phyloP scores from a whole-genome alignment of 345 rosid species.

The Angophora floribunda region DNA sequence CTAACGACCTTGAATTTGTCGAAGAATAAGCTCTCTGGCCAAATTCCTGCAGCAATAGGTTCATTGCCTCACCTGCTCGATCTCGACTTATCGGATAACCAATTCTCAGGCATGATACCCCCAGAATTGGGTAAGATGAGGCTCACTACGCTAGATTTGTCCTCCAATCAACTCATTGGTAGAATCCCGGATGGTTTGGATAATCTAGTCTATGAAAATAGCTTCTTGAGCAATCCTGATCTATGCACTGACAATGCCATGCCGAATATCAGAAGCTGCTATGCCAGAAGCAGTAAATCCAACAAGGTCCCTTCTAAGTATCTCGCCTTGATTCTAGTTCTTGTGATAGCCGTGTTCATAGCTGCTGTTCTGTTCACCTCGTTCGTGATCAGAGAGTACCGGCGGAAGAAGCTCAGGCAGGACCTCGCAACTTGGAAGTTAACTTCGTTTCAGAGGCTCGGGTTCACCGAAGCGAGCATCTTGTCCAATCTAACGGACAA shows the following conservation, averaged over 20 bases:
- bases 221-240: constrained; percentile 60
- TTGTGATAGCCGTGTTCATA: constrained; percentile 20
- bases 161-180: constrained; percentile 66
- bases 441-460: constrained; percentile 66
- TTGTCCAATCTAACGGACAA: constrained; percentile 53
- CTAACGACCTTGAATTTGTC: constrained; percentile 42
- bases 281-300: constrained; percentile 2
- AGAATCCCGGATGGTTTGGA: constrained; percentile 38
- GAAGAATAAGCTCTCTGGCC: constrained; percentile 55
- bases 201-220: constrained; percentile 54
- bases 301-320: constrained; percentile 26
- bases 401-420: constrained; percentile 21
- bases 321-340: constrained; percentile 32
- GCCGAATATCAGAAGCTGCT: constrained; percentile 50
- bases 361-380: constrained; percentile 16
- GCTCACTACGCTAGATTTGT: constrained; percentile 41
- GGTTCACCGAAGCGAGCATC: constrained; percentile 52
- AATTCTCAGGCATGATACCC: constrained; percentile 63
- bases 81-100: constrained; percentile 66
- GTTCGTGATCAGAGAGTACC: constrained; percentile 33
- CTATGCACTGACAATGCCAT: constrained; percentile 51
- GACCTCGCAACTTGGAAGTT: constrained; percentile 64
- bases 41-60: constrained; percentile 53
- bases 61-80: constrained; percentile 35
- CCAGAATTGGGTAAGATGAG: constrained; percentile 36